Base-by-base conservation (phyloP, 148 eudicot species). In the Spergularia bocconei region DNA sequence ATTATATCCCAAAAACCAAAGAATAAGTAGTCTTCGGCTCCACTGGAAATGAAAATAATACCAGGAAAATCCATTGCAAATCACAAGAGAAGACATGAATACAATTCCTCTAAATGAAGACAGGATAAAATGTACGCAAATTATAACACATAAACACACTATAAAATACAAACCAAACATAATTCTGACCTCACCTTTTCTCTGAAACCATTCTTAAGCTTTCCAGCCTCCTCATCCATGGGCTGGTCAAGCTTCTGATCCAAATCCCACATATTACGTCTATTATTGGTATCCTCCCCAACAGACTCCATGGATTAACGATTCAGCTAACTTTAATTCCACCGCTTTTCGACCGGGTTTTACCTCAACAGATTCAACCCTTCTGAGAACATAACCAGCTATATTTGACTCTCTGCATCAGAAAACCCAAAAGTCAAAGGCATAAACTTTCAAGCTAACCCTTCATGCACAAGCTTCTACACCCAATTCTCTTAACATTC, bases 201-300 rank as follows among this genome's bases (percentile, higher is more conserved):
- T 84, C 87, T 80, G 65, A 89, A 87, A 80, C 86, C 89, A 75
- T 80, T 91, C 80, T 75, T 89, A 62, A 95, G 85, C 78, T 85
- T 92, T 73, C 90, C 99, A 75, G 98, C 96, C 77, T 93, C 98
- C 82, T 91, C 96, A 81, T 93, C 98, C 96, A 91, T 89, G 70
- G 93, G 89, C 79, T 92, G 98, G 79, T 92, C 98, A 78, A 96
- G 91, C 86, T 84, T 92, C 81, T 89, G 97, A 50, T 91, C 98
- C 90, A 96, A 87, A 78, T 55, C 98, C 98, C 98, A 96, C 93
- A 92, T 91, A 79, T 94, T 82, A 13, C 97, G 97, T 80, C 74
- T 87, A 41, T 77, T 77, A 48, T 79, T 87, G 67, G 69, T 79
- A 5, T 70, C 87, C 69, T 81, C 91, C 67, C 81, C 87, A 72